A percentile compares a stretch with the other conserved stretches of the same genome.
Evolutionary conservation across 2,329 filamentous ascomycete species (phyloP).

Genomic region (Aspergillus ochraceus): DNA sequence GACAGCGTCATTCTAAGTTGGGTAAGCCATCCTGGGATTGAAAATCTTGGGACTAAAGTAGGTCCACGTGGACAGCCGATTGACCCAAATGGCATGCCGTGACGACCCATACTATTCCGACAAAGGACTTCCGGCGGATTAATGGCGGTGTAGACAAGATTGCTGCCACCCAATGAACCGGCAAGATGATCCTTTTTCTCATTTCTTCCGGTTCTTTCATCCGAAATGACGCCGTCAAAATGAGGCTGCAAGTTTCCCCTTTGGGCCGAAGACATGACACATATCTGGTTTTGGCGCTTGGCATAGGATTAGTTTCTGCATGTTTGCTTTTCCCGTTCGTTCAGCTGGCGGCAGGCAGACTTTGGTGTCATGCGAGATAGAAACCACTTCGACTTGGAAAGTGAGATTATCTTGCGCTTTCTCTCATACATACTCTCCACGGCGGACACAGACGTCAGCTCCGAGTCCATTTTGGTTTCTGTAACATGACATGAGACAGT

Average conservation of each 20-base stretch:
- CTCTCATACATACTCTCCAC: neutral
- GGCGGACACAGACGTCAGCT: neutral
- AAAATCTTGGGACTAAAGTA: neutral
- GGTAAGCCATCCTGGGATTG: neutral
- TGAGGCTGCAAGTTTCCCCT: neutral
- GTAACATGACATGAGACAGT: neutral
- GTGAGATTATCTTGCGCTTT: neutral
- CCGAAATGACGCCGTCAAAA: neutral
- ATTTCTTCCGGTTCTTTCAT: neutral
- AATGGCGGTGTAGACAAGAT: neutral
- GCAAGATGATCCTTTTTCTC: neutral
- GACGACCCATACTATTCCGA: neutral
- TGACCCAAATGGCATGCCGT: neutral
- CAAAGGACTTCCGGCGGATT: neutral
- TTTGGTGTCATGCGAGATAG: neutral
- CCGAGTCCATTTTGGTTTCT: neutral
- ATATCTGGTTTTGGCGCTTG: neutral
- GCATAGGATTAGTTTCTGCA: neutral
- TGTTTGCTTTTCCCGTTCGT: neutral
- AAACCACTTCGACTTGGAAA: neutral
- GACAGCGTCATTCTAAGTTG: neutral
- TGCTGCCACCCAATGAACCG: neutral
- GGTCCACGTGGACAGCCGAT: neutral
- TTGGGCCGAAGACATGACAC: neutral
- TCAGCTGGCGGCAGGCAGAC: neutral